These are phyloP conservation scores for Xylogone sp. DNA, from an alignment of 2,329 filamentous ascomycete species.

Conservation along the genomic window DNA sequence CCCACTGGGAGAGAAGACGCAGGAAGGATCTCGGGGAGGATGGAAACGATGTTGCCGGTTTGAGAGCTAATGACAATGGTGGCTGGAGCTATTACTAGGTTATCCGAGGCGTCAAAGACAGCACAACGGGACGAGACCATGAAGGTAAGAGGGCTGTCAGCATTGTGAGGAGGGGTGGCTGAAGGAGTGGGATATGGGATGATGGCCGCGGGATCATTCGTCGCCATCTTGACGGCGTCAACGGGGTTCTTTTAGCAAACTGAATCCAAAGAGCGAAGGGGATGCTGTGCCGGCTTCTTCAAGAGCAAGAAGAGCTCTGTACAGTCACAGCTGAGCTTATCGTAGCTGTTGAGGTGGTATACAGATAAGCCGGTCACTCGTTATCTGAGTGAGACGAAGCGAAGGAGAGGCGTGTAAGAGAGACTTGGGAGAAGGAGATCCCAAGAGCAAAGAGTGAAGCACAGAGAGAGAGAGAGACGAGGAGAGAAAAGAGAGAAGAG, in stretches of 20 bases:
- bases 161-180: constrained; percentile 23
- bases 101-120: constrained; percentile 63
- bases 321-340: constrained; percentile 19
- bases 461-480: constrained; percentile 4
- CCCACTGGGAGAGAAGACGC: constrained; percentile 67
- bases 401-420: not conserved
- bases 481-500: constrained; percentile 2
- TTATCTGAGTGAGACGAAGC: too few species aligned
- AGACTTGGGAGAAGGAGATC: too few species aligned
- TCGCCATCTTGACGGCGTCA: constrained; percentile 10
- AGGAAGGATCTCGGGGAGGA: constrained; percentile 73
- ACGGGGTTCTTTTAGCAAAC: not conserved
- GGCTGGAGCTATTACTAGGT: constrained; percentile 67
- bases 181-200: constrained; percentile 24
- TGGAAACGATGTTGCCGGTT: constrained; percentile 80
- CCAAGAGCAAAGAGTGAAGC: constrained; percentile 1
- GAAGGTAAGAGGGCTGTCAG: constrained; percentile 57
- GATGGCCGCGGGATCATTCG: constrained; percentile 5
- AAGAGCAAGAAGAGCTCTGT: not conserved
- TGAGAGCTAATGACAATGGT: constrained; percentile 74
- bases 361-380: constrained; percentile 11
- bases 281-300: not conserved
- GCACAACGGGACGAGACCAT: constrained; percentile 82
- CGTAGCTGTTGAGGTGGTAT: constrained; percentile 10
- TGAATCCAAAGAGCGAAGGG: not conserved